Evolutionary conservation across 352 stramenopile species (phyloP), one percentile per base, ranked within the genome.

Genomic region (Globisporangium megalacanthum): DNA sequence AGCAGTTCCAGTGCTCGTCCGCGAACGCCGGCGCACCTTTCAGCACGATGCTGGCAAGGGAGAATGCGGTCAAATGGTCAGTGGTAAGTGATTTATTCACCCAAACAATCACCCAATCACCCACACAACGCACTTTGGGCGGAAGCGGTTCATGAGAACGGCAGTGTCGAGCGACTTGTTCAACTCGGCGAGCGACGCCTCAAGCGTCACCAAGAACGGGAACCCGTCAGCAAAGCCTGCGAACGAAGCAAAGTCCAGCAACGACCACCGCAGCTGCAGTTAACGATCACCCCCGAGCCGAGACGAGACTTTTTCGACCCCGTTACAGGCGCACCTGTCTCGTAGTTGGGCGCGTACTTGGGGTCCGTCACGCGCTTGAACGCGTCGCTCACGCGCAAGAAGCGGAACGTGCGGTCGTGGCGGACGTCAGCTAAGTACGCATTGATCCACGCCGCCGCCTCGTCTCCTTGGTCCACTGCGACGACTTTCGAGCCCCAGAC

Each of bases 101-200:
- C 22, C 47, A 52, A 5, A 36, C 6, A 41, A 29, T 29, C 35
- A 39, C 2, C 7, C 35, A 13, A 8, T 39, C 35, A 13, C 35
- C 6, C 15, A n/a, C 47, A 17, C 3, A 45, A 77, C 56, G 25
- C 61, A 87, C 83, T 96, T 96, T 25, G 86, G 75, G 7, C 86
- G 84, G 59, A 96, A 96, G 6, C 83, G 82, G 31, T 88, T 83
- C 66, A 94, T 94, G 9, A 69, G 64, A n/a, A 92, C 67, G 1
- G 72, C 61, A 1, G 78, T 73, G 17, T 83, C 42, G 8, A 92
- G 62, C 9, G 59, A 61, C 22, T 68, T 64, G 55, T 91, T 91
- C 37, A 94, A 60, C 1, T 82, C 65, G 6, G 79, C 60, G 17
- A 96, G 51, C 20, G 82, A 92, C 29, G 73, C 65, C 15, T 87